Evolutionary conservation across 495 filamentous ascomycete genomes (phyloP), one percentile per base, ranked within the genome.

Genomic region (Aspergillus indologenus): DNA sequence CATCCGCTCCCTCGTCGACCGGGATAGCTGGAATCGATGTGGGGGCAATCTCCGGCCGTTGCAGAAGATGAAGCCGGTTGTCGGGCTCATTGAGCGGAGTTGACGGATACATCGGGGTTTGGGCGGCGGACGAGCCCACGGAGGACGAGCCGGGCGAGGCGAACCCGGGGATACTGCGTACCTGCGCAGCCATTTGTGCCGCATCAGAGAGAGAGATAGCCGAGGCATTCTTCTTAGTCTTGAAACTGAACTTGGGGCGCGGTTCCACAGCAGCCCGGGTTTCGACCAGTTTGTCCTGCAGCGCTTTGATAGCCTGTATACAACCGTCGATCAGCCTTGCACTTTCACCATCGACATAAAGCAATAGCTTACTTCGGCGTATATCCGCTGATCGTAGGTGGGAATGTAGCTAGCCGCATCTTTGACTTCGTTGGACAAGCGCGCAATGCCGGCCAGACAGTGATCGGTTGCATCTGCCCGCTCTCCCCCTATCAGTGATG

Each of bases 371-470:
- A 89, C 88, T 63, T 89, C 85, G 31, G 83, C 77, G 66, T 90
- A 92, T 19, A 85, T 84, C 59, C 88, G 79, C 67, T 91, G 89
- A 57, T 93, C 90, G 64, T 91, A 90, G 3, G 88, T 82, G 6
- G 90, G 88, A 23, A 92, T 79, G 56, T 85, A 87, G 59, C 78
- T 81, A 1, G 85, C 81, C 7, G 85, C 81, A 74, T 89, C 86
- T 61, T 85, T 85, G 65, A 91, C 82, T 55, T 87, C 82, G 57
- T 83, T 80, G 0, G 87, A 88, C 17, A 92, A 79, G 43, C 81
- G 76, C 19, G 83, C 79, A 54, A 92, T 89, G 17, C 81, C 79
- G 18, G 86, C 80, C 42, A 89, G 75, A 63, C 82, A 87, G 61
- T 88, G 81, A 56, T 90, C 87, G 31, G 85, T 81, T n/a, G 84